phyloP scores from a whole-genome alignment of 2,329 filamentous ascomycete genomes.

The Colletotrichum viniferum region DNA sequence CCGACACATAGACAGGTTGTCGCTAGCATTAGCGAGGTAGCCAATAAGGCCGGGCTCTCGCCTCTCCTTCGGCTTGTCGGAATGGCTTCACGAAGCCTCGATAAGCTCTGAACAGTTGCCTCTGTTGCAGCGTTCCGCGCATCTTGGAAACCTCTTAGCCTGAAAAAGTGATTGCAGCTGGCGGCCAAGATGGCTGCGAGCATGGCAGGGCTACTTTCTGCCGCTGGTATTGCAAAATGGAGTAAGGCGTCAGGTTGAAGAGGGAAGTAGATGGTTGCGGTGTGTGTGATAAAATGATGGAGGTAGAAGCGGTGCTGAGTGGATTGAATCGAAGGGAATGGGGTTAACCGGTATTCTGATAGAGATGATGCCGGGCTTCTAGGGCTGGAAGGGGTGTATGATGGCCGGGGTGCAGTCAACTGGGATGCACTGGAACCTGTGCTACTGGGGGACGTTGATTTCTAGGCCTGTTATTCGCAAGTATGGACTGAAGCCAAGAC shows the following conservation, averaged over 20 bases:
- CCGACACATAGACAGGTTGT: background rate
- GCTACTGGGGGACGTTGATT: background rate
- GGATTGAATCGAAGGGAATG: background rate
- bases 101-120: background rate
- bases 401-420: background rate
- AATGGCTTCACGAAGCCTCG: background rate
- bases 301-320: background rate
- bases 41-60: background rate
- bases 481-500: background rate
- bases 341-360: background rate
- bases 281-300: background rate
- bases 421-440: background rate
- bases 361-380: background rate
- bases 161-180: background rate
- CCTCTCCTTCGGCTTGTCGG: background rate
- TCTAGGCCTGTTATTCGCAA: background rate
- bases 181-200: background rate
- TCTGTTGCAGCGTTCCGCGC: background rate
- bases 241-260: background rate
- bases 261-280: background rate
- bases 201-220: background rate
- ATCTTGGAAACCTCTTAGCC: background rate
- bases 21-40: background rate
- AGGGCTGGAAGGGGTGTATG: background rate
- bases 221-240: background rate